phyloP scores from a whole-genome alignment of 1,284 basidiomycete species.

The Boletus semigastroideus region DNA sequence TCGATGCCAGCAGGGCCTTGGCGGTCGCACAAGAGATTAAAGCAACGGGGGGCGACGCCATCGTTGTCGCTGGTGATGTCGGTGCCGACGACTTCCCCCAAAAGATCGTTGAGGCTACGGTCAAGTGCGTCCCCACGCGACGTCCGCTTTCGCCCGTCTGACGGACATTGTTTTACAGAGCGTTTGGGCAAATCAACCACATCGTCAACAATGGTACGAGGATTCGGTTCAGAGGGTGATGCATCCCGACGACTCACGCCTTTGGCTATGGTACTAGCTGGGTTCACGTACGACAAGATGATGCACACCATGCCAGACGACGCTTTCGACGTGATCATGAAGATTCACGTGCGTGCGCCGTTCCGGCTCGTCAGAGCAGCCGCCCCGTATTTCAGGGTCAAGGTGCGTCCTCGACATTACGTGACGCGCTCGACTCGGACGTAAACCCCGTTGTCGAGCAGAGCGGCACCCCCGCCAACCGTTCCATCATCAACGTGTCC shows the following conservation, averaged over 20 bases:
- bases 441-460: constrained; percentile 14
- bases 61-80: constrained; percentile 74
- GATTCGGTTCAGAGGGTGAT: neutral
- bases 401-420: constrained; percentile 43
- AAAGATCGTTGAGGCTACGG: constrained; percentile 73
- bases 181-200: constrained; percentile 82
- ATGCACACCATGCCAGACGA: constrained; percentile 85
- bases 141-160: neutral
- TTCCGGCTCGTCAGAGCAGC: constrained; percentile 84
- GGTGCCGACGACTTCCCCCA: constrained; percentile 82
- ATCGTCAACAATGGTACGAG: constrained; percentile 79
- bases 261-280: constrained; percentile 43
- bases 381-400: constrained; percentile 82
- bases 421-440: neutral
- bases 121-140: constrained; percentile 52
- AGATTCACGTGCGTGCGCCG: constrained; percentile 66
- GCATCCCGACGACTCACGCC: neutral
- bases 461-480: constrained; percentile 59
- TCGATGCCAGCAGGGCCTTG: constrained; percentile 65
- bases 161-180: constrained; percentile 40
- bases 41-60: constrained; percentile 67
- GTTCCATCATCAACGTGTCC: constrained; percentile 77
- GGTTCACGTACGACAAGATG: constrained; percentile 90
- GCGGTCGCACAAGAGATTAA: constrained; percentile 75
- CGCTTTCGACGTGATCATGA: constrained; percentile 78